Evolutionary conservation across 352 stramenopile species (phyloP), one percentile per base, ranked within the genome.

Genomic region (Globisporangium megalacanthum): DNA sequence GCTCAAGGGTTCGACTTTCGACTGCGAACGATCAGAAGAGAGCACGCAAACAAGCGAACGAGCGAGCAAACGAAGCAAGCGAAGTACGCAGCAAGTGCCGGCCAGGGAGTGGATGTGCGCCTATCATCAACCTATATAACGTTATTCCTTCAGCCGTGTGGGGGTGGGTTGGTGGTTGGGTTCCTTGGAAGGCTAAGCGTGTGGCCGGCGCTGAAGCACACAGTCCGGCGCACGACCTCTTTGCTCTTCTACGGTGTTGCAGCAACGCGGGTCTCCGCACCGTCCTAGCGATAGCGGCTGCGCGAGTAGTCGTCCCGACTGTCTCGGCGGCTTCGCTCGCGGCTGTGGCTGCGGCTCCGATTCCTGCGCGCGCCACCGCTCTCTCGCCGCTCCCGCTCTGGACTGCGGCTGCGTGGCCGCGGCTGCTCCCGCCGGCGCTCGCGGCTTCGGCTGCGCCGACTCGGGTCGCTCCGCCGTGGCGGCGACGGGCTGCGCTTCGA

Each of bases 111-210:
- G 35, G 49, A 42, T 54, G 31, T 61, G 58, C 52, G 50, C 50
- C 60, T 56, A 50, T 47, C 35, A 50, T 47, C 35, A 61, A 51
- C 4, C 42, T 72, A 61, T 72, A 72, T 72, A 73, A 73, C 59
- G 66, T 68, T 70, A 73, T 73, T 73, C 60, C 17, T 58, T 66
- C 65, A 52, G 52, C 52, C 0, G 41, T 25, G 52, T 39, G 35
- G 10, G 35, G 7, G 35, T 13, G 35, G 6, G 35, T 39, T 9
- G 35, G 35, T 39, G 7, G 35, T 9, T 4, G 33, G 4, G 33
- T 13, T 17, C 20, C 33, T 56, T 37, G 4, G 11, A 36, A 19
- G 13, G 4, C 45, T 29, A 29, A 29, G 25, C 25, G 25, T 29
- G 25, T 4, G 25, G 25, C 25, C 25, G 25, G 25, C 25, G 25